Conservation (phyloP, 208 protist genomes). For the Tritrichomonas musculus region DNA sequence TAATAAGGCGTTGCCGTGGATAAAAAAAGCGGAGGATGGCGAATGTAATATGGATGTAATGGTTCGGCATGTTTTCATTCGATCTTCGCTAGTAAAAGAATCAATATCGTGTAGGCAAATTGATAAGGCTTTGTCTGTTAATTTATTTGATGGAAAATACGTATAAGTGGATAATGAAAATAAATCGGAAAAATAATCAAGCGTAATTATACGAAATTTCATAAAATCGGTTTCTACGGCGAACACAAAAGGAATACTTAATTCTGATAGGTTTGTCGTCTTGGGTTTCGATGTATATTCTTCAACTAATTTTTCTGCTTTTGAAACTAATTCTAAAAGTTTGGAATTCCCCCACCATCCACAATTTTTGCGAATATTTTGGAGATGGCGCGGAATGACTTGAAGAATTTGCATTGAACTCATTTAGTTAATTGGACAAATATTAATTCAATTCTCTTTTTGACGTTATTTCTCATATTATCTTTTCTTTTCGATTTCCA, state of each 20-base stretch:
- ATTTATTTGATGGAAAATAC: neutral
- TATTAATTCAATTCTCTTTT: too few relatives aligned
- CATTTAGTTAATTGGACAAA: too few relatives aligned
- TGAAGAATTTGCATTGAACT: too few relatives aligned
- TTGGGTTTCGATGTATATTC: neutral
- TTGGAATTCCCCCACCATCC: neutral
- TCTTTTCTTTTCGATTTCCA: too few relatives aligned
- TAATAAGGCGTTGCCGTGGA: neutral
- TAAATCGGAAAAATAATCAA: neutral
- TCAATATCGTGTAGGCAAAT: neutral
- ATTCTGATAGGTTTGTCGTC: neutral
- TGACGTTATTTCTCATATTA: too few relatives aligned
- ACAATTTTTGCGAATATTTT: neutral
- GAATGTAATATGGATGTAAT: neutral
- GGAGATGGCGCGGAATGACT: too few relatives aligned
- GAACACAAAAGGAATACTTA: neutral
- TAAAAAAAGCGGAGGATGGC: neutral
- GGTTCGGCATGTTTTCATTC: neutral
- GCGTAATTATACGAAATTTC: neutral
- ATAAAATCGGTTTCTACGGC: neutral
- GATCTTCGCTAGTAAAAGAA: neutral
- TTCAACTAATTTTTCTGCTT: neutral
- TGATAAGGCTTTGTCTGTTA: neutral
- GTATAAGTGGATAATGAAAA: neutral
- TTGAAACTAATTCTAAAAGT: neutral